phyloP scores from a whole-genome alignment of 192 early-diverging fungal genomes.

The Chytriomyces confervae region DNA sequence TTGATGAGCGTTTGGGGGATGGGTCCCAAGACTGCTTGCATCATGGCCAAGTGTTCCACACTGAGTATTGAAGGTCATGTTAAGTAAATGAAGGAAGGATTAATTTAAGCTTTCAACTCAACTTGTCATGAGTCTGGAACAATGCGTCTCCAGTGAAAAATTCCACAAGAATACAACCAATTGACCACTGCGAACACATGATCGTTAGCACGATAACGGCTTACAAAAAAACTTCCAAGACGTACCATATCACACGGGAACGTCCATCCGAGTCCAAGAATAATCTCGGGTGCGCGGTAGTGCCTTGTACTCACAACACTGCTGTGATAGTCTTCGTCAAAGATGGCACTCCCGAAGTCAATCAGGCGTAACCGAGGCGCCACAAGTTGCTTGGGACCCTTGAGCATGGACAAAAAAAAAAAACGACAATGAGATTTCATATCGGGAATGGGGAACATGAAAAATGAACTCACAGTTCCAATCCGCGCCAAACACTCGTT shows the following conservation, averaged over 20 bases:
- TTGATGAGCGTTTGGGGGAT: slow-evolving; percentile 69
- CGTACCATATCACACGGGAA: slow-evolving; percentile 87
- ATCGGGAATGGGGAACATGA: background rate
- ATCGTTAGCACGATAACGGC: slow-evolving; percentile 1
- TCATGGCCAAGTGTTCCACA: slow-evolving; percentile 96
- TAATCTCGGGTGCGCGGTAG: slow-evolving; percentile 97
- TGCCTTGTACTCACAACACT: slow-evolving; percentile 92
- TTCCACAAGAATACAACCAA: slow-evolving; percentile 97
- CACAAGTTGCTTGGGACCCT: slow-evolving; percentile 61
- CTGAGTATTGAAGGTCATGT: slow-evolving; percentile 20
- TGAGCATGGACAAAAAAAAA: too few relatives aligned
- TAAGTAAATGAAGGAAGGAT: background rate
- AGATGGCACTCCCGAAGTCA: slow-evolving; percentile 96
- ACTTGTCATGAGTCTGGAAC: slow-evolving; percentile 97
- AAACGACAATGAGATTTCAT: background rate
- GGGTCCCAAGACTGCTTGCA: slow-evolving; percentile 85
- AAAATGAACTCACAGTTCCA: slow-evolving; percentile 8
- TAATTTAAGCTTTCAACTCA: background rate
- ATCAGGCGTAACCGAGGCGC: slow-evolving; percentile 85
- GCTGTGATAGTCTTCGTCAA: slow-evolving; percentile 91
- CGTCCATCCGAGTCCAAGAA: slow-evolving; percentile 92
- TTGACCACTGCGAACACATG: slow-evolving; percentile 70
- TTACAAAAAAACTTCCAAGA: background rate
- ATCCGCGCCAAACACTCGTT: background rate
- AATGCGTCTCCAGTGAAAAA: slow-evolving; percentile 93